Conservation (phyloP, 2,329 filamentous ascomycete genomes). For the Seiridium cupressi region DNA sequence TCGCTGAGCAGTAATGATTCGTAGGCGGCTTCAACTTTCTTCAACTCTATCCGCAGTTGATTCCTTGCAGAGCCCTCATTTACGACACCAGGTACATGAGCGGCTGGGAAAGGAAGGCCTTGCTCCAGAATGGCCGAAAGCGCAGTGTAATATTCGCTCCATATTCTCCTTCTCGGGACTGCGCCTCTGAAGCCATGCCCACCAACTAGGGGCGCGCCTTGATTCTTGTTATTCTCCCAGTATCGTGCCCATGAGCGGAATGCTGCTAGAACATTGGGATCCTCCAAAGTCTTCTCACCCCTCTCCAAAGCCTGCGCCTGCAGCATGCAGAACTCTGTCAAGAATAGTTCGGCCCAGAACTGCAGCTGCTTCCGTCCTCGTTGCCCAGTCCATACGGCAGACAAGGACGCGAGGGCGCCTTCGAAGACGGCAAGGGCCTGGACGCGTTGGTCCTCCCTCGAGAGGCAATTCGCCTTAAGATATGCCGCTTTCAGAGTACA, state of each 20-base stretch:
- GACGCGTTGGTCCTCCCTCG: constrained; percentile 43
- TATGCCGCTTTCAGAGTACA: constrained; percentile 79
- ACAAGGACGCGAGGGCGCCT: constrained; percentile 63
- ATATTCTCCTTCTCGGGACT: constrained; percentile 66
- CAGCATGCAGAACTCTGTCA: constrained; percentile 73
- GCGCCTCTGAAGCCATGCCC: constrained; percentile 59
- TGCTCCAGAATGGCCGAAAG: constrained; percentile 74
- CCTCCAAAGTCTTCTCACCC: constrained; percentile 47
- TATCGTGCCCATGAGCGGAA: constrained; percentile 70
- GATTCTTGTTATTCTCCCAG: constrained; percentile 52
- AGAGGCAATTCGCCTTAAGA: constrained; percentile 66
- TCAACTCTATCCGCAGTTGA: constrained; percentile 74
- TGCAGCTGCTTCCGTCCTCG: constrained; percentile 63
- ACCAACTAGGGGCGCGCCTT: constrained; percentile 42
- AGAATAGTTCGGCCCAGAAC: constrained; percentile 75
- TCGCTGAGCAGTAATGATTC: constrained; percentile 76
- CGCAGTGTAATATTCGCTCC: constrained; percentile 81
- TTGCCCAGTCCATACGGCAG: constrained; percentile 47
- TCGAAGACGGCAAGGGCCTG: constrained; percentile 68
- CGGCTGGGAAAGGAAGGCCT: constrained; percentile 58
- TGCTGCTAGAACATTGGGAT: constrained; percentile 52
- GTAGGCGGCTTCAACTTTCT: constrained; percentile 75
- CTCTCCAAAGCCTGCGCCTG: constrained; percentile 58
- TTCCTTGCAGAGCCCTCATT: constrained; percentile 54
- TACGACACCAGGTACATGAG: constrained; percentile 36